A percentile compares a stretch with the other conserved stretches of the same genome.
Conservation (phyloP, 371 early-diverging fungal species). For the Rhizopus stolonifer region DNA sequence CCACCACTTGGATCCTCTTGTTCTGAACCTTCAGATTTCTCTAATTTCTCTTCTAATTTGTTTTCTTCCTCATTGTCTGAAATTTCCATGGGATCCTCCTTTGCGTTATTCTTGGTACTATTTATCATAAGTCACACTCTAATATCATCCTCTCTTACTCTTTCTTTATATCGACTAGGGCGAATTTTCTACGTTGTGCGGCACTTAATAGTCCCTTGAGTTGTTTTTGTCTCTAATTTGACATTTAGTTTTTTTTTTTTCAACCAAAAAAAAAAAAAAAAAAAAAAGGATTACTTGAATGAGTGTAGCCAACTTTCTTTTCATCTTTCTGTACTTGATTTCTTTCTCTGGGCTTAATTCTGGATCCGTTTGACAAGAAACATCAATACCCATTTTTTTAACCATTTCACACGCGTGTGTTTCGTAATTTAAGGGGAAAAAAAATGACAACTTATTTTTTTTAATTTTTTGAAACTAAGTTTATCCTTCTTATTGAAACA, state of each 20-base stretch:
- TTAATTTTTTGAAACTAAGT: conserved; percentile 1
- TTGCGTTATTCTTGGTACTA: conserved; percentile 1
- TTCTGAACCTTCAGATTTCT: conserved; percentile 16
- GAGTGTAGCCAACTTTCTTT: conserved; percentile 13
- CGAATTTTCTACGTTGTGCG: conserved; percentile 15
- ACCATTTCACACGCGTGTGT: background rate
- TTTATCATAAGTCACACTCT: background rate
- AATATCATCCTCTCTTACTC: background rate
- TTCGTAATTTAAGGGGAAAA: background rate
- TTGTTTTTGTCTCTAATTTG: conserved; percentile 17
- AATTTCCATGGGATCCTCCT: conserved; percentile 19
- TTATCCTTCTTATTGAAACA: too few species aligned
- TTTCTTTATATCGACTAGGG: conserved; percentile 9
- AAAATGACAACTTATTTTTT: background rate
- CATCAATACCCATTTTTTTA: background rate
- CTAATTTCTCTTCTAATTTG: conserved; percentile 12
- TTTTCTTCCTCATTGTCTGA: conserved; percentile 3
- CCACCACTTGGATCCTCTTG: conserved; percentile 13
- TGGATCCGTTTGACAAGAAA: conserved; percentile 2
- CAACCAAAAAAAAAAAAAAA: too few species aligned
- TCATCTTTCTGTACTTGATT: conserved; percentile 20
- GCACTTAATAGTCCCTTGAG: conserved; percentile 15
- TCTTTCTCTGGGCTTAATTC: background rate
- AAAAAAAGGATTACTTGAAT: conserved; percentile 15
- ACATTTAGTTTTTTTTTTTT: too few species aligned